Conservation (phyloP, 2,329 filamentous ascomycete genomes). For the Leptoxyphium fumago region DNA sequence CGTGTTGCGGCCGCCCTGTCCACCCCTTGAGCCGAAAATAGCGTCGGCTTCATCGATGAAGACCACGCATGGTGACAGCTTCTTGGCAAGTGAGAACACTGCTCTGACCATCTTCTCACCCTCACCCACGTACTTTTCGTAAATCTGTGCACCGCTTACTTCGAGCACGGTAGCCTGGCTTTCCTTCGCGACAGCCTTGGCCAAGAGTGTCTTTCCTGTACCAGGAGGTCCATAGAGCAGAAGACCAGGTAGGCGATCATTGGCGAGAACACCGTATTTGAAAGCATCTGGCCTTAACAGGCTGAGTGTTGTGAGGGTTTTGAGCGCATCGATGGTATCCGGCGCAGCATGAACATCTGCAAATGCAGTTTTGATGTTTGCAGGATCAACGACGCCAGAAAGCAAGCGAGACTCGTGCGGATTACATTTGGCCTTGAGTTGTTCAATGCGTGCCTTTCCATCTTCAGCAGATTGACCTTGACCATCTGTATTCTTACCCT, state of each 20-base stretch:
- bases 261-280: conserved; percentile 80
- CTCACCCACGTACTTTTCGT: conserved; percentile 93
- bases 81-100: conserved; percentile 80
- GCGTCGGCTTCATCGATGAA: conserved; percentile 97
- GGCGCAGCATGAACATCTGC: conserved; percentile 67
- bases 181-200: conserved; percentile 50
- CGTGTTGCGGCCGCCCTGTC: conserved; percentile 48
- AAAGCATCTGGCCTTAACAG: conserved; percentile 87
- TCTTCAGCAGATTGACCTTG: background rate
- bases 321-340: conserved; percentile 75
- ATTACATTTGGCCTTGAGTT: conserved; percentile 45
- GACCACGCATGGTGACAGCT: conserved; percentile 79
- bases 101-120: conserved; percentile 92
- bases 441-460: conserved; percentile 23
- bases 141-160: conserved; percentile 78
- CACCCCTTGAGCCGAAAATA: conserved; percentile 65
- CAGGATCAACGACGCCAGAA: conserved; percentile 64
- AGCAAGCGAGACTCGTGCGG: conserved; percentile 72
- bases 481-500: conserved; percentile 2
- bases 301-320: conserved; percentile 76
- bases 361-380: conserved; percentile 76
- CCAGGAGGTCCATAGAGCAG: conserved; percentile 93
- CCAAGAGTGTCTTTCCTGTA: conserved; percentile 72
- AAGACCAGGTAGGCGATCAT: conserved; percentile 79
- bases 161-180: conserved; percentile 60